Evolutionary conservation across 495 filamentous ascomycete species (phyloP).

Genomic region (Pseudotulostoma volvatum): DNA sequence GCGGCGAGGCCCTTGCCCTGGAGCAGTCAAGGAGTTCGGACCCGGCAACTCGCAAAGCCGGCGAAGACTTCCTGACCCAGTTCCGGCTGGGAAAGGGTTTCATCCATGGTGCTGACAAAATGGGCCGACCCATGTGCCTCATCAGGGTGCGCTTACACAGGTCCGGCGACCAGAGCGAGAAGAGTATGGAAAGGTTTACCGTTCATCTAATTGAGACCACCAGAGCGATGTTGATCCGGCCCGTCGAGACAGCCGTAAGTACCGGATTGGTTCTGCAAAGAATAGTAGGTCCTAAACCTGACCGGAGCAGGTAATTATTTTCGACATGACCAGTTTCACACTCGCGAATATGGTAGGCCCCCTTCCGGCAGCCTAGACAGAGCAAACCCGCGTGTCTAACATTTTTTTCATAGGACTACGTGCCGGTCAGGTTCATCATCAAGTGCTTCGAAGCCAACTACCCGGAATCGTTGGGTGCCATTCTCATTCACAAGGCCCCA

Average conservation of each 20-base stretch:
- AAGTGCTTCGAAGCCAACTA: constrained; percentile 99
- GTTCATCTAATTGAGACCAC: constrained; percentile 92
- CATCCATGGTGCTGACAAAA: constrained; percentile 73
- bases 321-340: constrained; percentile 88
- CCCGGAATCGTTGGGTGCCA: constrained; percentile 76
- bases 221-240: constrained; percentile 58
- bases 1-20: constrained; percentile 54
- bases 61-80: constrained; percentile 70
- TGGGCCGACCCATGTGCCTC: constrained; percentile 73
- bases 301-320: constrained; percentile 52
- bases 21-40: constrained; percentile 41
- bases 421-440: constrained; percentile 96
- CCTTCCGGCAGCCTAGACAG: no score
- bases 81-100: constrained; percentile 89
- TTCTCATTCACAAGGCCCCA: constrained; percentile 92
- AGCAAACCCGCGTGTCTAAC: no score
- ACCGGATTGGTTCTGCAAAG: not conserved
- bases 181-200: constrained; percentile 70
- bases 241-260: constrained; percentile 83
- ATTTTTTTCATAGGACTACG: constrained; percentile 68
- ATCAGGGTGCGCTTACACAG: constrained; percentile 70
- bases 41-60: constrained; percentile 43
- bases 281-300: constrained; percentile 11
- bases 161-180: constrained; percentile 65
- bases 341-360: constrained; percentile 81